Base-by-base conservation (phyloP, 441 rosid genomes). In the Geranium incanum region DNA sequence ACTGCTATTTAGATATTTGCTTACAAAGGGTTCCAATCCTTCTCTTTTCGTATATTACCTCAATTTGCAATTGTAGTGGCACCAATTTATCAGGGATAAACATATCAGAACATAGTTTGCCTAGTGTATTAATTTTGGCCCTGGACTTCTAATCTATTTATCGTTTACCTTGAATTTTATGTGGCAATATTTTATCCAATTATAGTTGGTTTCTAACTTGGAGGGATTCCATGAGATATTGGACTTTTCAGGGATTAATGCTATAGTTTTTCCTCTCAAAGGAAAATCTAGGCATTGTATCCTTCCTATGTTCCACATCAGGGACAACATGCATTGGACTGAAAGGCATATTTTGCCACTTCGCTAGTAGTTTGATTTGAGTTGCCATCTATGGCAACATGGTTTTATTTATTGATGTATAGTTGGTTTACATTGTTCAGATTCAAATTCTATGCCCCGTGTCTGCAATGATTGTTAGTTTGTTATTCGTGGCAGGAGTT, bases 271-370 rank as follows among this genome's bases (percentile, higher is more conserved):
- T 60, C 65, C 65, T 60, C 36, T 18, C 11, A 18, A 60, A 60
- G 65, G 1, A 33, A 33, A 60, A 60, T 19, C 3, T 60, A 21
- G 65, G 36, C 65, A 12, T 9, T 19, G 28, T 21, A 12, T 60
- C 28, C 65, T 45, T 45, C 65, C 36, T 60, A 21, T 57, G 65
- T 19, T 60, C 23, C 65, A 60, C 65, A 19, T 60, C 65, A 60
- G 9, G 13, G 65, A 60, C 21, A 60, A 60, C 8, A 60, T 60
- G 65, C 36, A 8, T 57, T 60, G 5, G 28, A 60, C 23, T 3
- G 16, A 57, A 6, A 16, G 21, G 28, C 28, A 8, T 57, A 18
- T 57, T 16, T 57, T 19, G 4, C 23, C 64, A 57, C 18, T 57
- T 6, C 21, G 65, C 36, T 16, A 60, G 33, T 3, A 19, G 19